phyloP scores from a whole-genome alignment of 225 moss, liverwort and hornwort genomes.

The Lunularia cruciata region DNA sequence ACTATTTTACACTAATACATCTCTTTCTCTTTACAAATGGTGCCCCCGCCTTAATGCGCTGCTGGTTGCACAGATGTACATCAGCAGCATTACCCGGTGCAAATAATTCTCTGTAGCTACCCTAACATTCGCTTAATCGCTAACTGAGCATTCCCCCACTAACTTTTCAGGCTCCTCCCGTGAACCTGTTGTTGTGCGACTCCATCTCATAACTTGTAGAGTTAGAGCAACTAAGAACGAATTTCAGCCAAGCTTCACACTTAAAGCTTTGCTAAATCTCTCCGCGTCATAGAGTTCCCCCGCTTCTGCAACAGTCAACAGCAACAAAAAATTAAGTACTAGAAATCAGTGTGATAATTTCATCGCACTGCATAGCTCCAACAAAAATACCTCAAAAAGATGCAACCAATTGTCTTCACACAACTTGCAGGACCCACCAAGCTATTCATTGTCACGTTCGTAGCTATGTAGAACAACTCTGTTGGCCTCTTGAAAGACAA shows the following conservation, averaged over 20 bases:
- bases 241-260: slow-evolving; percentile 11
- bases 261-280: slow-evolving; percentile 3
- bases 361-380: background rate
- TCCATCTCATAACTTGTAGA: slow-evolving; percentile 10
- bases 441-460: background rate
- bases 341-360: no score
- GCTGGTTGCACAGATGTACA: slow-evolving; percentile 18
- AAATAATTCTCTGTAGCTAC: slow-evolving; percentile 4
- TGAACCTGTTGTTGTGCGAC: slow-evolving; percentile 5
- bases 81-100: slow-evolving; percentile 7
- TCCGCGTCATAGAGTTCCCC: slow-evolving; percentile 18
- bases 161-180: background rate
- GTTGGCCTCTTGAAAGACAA: background rate
- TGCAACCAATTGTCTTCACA: background rate
- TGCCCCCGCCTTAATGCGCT: slow-evolving; percentile 28
- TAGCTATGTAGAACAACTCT: background rate
- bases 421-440: background rate
- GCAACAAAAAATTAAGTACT: slow-evolving; percentile 1
- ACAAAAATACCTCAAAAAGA: background rate
- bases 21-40: slow-evolving; percentile 37
- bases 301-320: slow-evolving; percentile 21
- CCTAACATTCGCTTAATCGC: background rate
- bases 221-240: slow-evolving; percentile 1
- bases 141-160: slow-evolving; percentile 1
- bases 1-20: slow-evolving; percentile 28